Evolutionary conservation across 306 rosid genomes (phyloP).

Genomic region (Rubus idaeus): DNA sequence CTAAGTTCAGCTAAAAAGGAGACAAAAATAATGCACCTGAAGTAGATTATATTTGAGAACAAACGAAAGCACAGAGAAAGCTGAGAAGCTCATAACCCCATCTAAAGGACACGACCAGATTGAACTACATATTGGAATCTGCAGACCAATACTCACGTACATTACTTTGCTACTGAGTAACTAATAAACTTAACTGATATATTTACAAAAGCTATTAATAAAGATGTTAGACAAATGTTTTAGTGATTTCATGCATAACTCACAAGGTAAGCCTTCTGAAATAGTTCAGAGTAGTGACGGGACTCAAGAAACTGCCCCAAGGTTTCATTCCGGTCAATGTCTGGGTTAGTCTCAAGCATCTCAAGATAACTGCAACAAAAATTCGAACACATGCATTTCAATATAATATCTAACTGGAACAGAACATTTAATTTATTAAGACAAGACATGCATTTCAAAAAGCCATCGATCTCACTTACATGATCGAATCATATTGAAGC

Average conservation of each 20-base stretch:
- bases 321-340: conserved; percentile 65
- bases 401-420: not conserved
- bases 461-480: conserved; percentile 33
- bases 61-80: conserved; percentile 75
- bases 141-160: no score
- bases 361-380: conserved; percentile 36
- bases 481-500: conserved; percentile 63
- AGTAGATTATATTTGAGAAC: conserved; percentile 75
- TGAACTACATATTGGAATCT: not conserved
- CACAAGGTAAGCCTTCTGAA: conserved; percentile 80
- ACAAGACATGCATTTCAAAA: no score
- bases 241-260: conserved; percentile 50
- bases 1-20: not conserved
- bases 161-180: no score
- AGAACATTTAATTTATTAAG: no score
- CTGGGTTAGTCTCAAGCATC: conserved; percentile 61
- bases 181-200: no score
- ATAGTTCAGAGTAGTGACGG: conserved; percentile 70
- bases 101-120: conserved; percentile 76
- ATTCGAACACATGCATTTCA: conserved; percentile 36
- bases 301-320: conserved; percentile 66
- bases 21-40: conserved; percentile 44
- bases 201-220: no score
- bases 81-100: conserved; percentile 78
- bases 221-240: no score